A percentile compares a stretch with the other conserved stretches of the same genome.
Evolutionary conservation across 352 stramenopile genomes (phyloP).

Genomic region (Globisporangium iwayamae): DNA sequence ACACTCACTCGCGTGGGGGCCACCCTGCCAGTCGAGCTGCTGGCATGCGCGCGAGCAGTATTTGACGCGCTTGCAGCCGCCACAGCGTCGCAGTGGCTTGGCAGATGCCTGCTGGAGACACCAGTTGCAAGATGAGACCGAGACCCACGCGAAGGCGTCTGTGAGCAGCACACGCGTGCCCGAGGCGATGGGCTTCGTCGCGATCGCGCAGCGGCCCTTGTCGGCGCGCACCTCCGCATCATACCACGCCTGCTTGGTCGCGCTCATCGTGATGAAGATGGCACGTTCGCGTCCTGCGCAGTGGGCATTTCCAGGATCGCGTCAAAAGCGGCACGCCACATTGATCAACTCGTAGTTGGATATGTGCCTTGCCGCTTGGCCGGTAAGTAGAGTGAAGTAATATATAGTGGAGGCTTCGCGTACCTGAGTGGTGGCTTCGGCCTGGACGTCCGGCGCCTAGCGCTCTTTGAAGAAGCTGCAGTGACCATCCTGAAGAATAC

Average conservation of each 20-base stretch:
- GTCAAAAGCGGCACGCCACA: conserved; percentile 32
- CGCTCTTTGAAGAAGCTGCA: too few relatives aligned
- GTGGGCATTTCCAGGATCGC: conserved; percentile 52
- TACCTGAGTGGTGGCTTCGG: conserved; percentile 60
- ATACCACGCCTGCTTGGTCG: conserved; percentile 1
- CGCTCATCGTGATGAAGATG: conserved; percentile 2
- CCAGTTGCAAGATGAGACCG: conserved; percentile 42
- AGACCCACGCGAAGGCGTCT: conserved; percentile 24
- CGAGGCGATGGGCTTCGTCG: conserved; percentile 22
- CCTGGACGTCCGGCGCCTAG: conserved; percentile 57
- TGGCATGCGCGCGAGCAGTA: conserved; percentile 74
- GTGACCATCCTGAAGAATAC: too few relatives aligned
- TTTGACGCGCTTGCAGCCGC: conserved; percentile 49
- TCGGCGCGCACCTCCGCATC: conserved; percentile 21
- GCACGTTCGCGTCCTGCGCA: conserved; percentile 23
- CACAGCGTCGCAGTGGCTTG: conserved; percentile 32
- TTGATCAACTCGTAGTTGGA: not conserved
- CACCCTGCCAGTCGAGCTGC: conserved; percentile 44
- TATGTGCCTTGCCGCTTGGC: not conserved
- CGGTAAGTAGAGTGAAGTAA: too few relatives aligned
- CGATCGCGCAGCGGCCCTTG: conserved; percentile 51
- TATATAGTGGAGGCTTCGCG: not conserved
- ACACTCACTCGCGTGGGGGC: conserved; percentile 49
- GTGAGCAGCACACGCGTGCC: conserved; percentile 36
- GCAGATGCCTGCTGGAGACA: conserved; percentile 27